These are phyloP conservation scores for Aspergillus ellipticus DNA, from an alignment of 495 filamentous ascomycete genomes.

Conservation along the genomic window DNA sequence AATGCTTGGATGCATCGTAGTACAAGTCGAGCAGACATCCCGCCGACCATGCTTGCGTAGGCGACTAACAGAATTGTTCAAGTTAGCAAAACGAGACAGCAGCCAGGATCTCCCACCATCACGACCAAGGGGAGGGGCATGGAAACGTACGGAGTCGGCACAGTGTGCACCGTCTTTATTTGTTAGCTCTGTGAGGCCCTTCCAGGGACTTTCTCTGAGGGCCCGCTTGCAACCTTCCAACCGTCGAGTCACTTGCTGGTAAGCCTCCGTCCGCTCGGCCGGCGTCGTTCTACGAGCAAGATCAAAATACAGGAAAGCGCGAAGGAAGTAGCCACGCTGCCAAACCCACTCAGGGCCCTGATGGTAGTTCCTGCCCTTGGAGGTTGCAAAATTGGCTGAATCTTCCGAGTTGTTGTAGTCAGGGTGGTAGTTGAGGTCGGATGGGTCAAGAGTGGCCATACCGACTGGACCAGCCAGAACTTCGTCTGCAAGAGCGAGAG, in stretches of 20 bases:
- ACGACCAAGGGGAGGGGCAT: not conserved
- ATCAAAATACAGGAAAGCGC: conserved; percentile 88
- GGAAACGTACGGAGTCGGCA: conserved; percentile 71
- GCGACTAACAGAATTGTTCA: conserved; percentile 51
- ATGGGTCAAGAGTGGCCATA: conserved; percentile 93
- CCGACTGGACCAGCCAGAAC: conserved; percentile 81
- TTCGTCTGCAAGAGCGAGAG: conserved; percentile 74
- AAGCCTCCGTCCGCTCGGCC: conserved; percentile 71
- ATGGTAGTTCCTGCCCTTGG: conserved; percentile 95
- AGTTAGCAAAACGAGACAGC: conserved; percentile 5
- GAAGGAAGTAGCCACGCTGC: conserved; percentile 92
- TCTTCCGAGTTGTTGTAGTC: conserved; percentile 96
- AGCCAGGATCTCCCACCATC: not conserved
- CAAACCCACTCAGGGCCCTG: conserved; percentile 99
- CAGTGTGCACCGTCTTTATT: conserved; percentile 83
- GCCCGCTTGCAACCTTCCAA: conserved; percentile 78
- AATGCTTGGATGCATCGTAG: conserved; percentile 66
- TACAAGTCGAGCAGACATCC: conserved; percentile 92
- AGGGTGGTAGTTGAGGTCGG: conserved; percentile 85
- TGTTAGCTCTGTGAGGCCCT: conserved; percentile 88
- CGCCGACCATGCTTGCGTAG: conserved; percentile 94
- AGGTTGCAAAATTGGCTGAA: conserved; percentile 78
- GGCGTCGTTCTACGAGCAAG: conserved; percentile 62
- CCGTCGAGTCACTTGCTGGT: conserved; percentile 87
- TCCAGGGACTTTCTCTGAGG: conserved; percentile 76